These are phyloP conservation scores for Penicillium maclennaniae DNA, from an alignment of 495 filamentous ascomycete genomes.

Conservation along the genomic window DNA sequence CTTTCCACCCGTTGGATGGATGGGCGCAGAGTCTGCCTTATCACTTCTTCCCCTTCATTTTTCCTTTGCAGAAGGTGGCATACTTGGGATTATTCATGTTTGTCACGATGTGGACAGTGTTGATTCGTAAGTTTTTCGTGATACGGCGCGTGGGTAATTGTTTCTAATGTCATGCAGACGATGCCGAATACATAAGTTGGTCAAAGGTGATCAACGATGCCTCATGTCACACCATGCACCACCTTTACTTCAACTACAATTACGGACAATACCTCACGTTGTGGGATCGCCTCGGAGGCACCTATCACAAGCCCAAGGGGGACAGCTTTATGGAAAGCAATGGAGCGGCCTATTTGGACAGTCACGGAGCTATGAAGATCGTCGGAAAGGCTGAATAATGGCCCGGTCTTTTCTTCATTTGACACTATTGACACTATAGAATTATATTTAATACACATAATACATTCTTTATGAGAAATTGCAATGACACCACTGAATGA, in stretches of 20 bases:
- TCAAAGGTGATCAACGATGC: slow-evolving; percentile 84
- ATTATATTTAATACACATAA: neutral
- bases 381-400: neutral
- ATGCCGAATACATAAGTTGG: slow-evolving; percentile 85
- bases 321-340: slow-evolving; percentile 18
- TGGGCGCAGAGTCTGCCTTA: slow-evolving; percentile 89
- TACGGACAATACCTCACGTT: slow-evolving; percentile 93
- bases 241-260: slow-evolving; percentile 96
- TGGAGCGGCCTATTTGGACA: neutral
- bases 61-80: slow-evolving; percentile 86
- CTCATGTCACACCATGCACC: slow-evolving; percentile 92
- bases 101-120: slow-evolving; percentile 91
- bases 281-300: slow-evolving; percentile 86
- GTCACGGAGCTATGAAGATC: neutral
- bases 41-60: slow-evolving; percentile 85
- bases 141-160: neutral
- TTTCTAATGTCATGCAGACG: slow-evolving; percentile 43
- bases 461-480: slow-evolving; percentile 5
- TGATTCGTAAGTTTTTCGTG: slow-evolving; percentile 69
- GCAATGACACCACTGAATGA: slow-evolving; percentile 31
- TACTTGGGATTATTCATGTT: slow-evolving; percentile 82
- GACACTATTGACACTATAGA: slow-evolving; percentile 2
- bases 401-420: neutral
- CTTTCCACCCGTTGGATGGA: slow-evolving; percentile 92
- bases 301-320: slow-evolving; percentile 66